phyloP scores from a whole-genome alignment of 441 rosid species.

The Corymbia calophylla region DNA sequence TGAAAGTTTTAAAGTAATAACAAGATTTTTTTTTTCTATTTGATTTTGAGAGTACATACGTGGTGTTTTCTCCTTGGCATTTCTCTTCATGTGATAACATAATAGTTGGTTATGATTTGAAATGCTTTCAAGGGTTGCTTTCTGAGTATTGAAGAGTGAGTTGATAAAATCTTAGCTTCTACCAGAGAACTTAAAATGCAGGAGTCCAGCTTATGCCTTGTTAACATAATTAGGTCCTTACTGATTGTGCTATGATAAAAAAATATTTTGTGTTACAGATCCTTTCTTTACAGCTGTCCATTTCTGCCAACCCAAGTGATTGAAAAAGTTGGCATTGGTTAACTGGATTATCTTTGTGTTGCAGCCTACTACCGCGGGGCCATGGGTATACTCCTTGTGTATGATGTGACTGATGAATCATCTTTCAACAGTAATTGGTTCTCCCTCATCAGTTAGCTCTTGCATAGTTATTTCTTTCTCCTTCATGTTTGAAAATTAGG shows the following conservation, averaged over 20 bases:
- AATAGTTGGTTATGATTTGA: not conserved
- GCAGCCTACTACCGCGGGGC: conserved; percentile 98
- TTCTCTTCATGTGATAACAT: not conserved
- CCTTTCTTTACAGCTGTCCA: not conserved
- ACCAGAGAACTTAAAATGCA: not conserved
- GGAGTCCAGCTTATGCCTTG: not conserved
- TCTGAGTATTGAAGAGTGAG: not conserved
- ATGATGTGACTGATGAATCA: conserved; percentile 94
- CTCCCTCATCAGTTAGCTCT: not conserved
- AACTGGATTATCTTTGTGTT: not conserved
- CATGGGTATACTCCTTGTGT: conserved; percentile 94
- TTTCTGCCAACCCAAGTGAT: not conserved
- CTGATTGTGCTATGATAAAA: not conserved
- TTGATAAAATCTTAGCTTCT: not conserved
- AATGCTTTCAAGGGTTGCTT: not conserved
- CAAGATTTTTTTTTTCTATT: not conserved
- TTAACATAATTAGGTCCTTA: not conserved
- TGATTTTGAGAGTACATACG: not conserved
- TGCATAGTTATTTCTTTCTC: not conserved
- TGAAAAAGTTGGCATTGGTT: not conserved
- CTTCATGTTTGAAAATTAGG: not conserved
- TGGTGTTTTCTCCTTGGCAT: not conserved
- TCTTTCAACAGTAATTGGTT: conserved; percentile 80
- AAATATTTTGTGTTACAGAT: not conserved
- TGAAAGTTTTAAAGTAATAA: not conserved